phyloP scores from a whole-genome alignment of 257 asterid species.

The Nemophila menziesii region DNA sequence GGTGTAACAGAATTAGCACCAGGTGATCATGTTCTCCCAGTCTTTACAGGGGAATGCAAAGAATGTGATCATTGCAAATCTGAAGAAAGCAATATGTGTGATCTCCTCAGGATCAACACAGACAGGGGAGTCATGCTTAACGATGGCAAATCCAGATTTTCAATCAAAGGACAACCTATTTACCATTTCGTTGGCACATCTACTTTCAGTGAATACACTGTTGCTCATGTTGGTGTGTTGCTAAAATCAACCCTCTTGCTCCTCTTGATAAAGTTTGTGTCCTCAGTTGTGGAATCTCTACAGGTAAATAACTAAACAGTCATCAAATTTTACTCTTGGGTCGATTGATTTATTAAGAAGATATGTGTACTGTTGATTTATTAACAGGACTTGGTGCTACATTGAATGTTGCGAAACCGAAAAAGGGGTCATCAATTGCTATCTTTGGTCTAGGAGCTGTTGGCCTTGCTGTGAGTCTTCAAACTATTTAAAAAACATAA shows the following conservation, averaged over 20 bases:
- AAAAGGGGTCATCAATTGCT: conserved; percentile 58
- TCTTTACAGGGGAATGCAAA: conserved; percentile 78
- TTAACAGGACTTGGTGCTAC: conserved; percentile 72
- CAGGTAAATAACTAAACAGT: too few relatives aligned
- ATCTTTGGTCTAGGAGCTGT: conserved; percentile 84
- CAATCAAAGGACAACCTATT: conserved; percentile 61
- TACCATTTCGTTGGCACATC: conserved; percentile 75
- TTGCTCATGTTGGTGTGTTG: conserved; percentile 66
- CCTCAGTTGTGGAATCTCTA: conserved; percentile 73
- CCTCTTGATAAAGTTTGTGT: conserved; percentile 77
- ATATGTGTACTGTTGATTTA: too few relatives aligned
- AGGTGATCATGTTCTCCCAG: conserved; percentile 78
- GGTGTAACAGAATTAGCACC: conserved; percentile 55
- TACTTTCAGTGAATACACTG: conserved; percentile 69
- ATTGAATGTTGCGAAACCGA: conserved; percentile 69
- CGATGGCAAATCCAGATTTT: conserved; percentile 49
- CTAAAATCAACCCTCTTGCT: conserved; percentile 60
- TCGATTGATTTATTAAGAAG: too few relatives aligned
- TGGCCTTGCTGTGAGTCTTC: conserved; percentile 58
- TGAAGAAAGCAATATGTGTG: conserved; percentile 69
- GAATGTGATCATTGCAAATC: conserved; percentile 69
- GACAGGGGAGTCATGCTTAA: conserved; percentile 64
- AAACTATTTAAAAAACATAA: background rate
- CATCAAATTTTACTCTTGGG: too few relatives aligned
- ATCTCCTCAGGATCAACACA: conserved; percentile 61